Percentiles rank a stretch among this genome's conserved stretches.
phyloP scores from a whole-genome alignment of 2,329 filamentous ascomycete species.

The Phialophora expanda region DNA sequence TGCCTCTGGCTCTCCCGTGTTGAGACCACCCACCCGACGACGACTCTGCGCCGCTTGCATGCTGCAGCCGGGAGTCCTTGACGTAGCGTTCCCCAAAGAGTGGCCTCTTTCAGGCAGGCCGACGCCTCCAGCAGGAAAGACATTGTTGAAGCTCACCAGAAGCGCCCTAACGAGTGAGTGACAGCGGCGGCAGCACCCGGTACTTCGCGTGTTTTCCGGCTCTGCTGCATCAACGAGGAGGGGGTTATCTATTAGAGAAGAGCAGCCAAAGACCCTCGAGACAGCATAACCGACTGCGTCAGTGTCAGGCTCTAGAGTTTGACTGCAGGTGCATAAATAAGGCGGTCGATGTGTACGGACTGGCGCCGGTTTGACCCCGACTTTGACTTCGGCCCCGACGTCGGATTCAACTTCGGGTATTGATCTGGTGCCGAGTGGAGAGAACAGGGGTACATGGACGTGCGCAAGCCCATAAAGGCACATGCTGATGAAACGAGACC shows the following conservation, averaged over 20 bases:
- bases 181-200: too few species aligned
- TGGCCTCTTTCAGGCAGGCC: neutral
- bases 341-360: conserved; percentile 2
- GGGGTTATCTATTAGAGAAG: neutral
- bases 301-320: neutral
- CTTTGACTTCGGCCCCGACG: neutral
- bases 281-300: neutral
- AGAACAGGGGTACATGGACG: neutral
- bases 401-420: conserved; percentile 10
- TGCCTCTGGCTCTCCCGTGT: neutral
- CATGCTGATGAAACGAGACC: neutral
- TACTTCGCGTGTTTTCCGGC: neutral
- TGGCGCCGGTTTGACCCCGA: conserved; percentile 8
- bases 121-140: conserved; percentile 2
- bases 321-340: neutral
- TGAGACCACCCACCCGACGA: neutral
- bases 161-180: neutral
- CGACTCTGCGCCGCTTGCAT: neutral
- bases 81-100: neutral
- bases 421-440: conserved; percentile 23
- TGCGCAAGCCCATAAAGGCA: neutral
- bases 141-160: neutral
- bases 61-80: neutral
- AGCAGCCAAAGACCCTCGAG: neutral
- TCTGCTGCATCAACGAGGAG: neutral